These are phyloP conservation scores for Phytopythium delawarense DNA, from an alignment of 352 stramenopile species.

Conservation along the genomic window DNA sequence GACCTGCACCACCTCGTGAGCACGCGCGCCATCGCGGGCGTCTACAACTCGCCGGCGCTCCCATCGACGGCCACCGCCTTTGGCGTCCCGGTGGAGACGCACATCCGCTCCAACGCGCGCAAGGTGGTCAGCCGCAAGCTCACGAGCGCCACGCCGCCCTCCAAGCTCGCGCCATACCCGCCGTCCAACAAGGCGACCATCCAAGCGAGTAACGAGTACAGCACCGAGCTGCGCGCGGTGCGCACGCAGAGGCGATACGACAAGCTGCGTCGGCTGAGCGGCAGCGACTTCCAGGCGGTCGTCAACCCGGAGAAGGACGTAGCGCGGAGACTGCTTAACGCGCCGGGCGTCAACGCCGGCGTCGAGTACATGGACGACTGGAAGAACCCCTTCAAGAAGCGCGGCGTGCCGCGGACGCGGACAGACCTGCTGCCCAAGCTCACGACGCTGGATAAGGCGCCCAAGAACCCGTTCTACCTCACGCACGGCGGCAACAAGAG, in stretches of 20 bases:
- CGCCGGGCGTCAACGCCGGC: conserved; percentile 46
- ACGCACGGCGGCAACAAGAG: conserved; percentile 58
- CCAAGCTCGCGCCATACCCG: conserved; percentile 43
- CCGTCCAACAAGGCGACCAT: conserved; percentile 47
- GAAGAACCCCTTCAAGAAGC: conserved; percentile 70
- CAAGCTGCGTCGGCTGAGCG: conserved; percentile 41
- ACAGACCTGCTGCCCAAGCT: conserved; percentile 45
- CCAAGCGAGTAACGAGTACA: conserved; percentile 39
- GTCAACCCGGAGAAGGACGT: conserved; percentile 44
- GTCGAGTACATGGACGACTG: conserved; percentile 56
- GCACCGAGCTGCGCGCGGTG: conserved; percentile 31
- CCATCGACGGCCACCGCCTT: conserved; percentile 38
- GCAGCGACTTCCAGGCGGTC: conserved; percentile 44
- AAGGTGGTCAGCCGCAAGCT: conserved; percentile 30
- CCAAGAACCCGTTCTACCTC: conserved; percentile 54
- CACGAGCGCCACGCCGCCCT: conserved; percentile 24
- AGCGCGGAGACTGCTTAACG: conserved; percentile 25
- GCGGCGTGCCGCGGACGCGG: conserved; percentile 41
- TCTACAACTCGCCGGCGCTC: conserved; percentile 55
- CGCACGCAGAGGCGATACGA: conserved; percentile 63
- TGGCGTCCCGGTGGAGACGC: conserved; percentile 51
- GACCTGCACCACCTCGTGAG: conserved; percentile 65
- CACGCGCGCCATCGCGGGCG: conserved; percentile 40
- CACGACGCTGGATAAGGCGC: conserved; percentile 35
- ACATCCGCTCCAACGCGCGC: conserved; percentile 57